phyloP scores from a whole-genome alignment of 1,139 yeast species.

The Yamadazyma taylorii region DNA sequence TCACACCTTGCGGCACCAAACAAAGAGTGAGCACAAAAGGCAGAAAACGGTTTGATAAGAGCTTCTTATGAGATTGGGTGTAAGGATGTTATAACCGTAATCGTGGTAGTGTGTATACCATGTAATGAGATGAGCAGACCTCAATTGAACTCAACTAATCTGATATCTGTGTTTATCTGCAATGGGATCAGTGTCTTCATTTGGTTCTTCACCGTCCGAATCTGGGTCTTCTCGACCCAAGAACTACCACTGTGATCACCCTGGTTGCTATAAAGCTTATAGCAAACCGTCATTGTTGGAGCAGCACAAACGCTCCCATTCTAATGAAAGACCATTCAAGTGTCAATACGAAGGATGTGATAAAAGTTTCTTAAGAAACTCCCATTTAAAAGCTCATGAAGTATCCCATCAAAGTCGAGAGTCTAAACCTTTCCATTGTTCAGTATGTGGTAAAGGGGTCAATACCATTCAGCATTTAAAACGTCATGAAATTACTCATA shows the following conservation, averaged over 20 bases:
- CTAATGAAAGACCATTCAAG: constrained; percentile 72
- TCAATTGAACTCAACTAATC: neutral
- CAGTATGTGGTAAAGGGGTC: constrained; percentile 80
- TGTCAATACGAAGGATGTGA: constrained; percentile 60
- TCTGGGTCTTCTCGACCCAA: constrained; percentile 49
- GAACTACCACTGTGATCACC: constrained; percentile 57
- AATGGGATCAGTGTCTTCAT: constrained; percentile 2
- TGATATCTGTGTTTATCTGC: too few species aligned
- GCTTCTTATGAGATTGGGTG: too few species aligned
- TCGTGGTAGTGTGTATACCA: neutral
- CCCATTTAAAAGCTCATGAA: constrained; percentile 76
- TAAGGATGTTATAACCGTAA: too few species aligned
- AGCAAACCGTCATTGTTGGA: constrained; percentile 78
- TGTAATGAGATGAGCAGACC: neutral
- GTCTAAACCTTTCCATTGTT: constrained; percentile 74
- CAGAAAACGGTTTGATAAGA: too few species aligned
- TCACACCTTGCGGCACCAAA: too few species aligned
- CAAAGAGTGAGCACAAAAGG: too few species aligned
- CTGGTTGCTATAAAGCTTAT: constrained; percentile 74
- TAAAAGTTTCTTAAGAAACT: constrained; percentile 67
- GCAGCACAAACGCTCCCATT: constrained; percentile 79
- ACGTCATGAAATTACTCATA: constrained; percentile 80
- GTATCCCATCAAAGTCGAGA: constrained; percentile 57
- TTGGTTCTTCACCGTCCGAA: constrained; percentile 6
- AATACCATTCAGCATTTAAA: constrained; percentile 78